Evolutionary conservation across 306 rosid genomes (phyloP), one percentile per base, ranked within the genome.

Genomic region (Glycine soja): DNA sequence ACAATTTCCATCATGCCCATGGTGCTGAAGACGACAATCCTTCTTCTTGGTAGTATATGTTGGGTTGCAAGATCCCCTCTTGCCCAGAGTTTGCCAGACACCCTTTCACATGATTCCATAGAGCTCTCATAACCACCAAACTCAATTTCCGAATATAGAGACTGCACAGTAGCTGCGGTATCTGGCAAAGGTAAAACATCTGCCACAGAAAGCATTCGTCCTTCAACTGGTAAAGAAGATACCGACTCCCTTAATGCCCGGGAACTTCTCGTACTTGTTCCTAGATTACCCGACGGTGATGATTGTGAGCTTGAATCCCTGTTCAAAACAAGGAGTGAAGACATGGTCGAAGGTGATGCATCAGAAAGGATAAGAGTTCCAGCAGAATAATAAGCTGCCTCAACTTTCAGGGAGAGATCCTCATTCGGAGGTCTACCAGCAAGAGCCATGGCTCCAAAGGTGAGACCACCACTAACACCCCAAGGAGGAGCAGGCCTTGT

Each of bases 1-100:
- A 91, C 98, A 81, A 95, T 84, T 83, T 95, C 99, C 98, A 91
- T 93, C 97, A 95, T 95, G 74, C 98, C 98, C 94, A 91, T 88
- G 40, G 99, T 95, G 90, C 99, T 91, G 80, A 95, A 95, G 76
- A 95, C 87, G 78, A 90, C 86, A 77, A 95, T 86, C 81, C 97
- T 89, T 86, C 99, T 93, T 85, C 98, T 91, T 66, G 99, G 98
- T 81, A 95, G 86, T 83, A 95, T 93, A 83, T 91, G 97, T 81
- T 95, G 99, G 83, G 93, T 93, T 82, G 97, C 88, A 71, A 95
- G 97, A 80, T 95, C 99, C 52, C 99, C 96, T 88, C 98, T 89
- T 32, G 98, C 96, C 98, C 98, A 95, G 34, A 95, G 97, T 82
- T 91, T 95, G 69, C 88, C 94, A 71, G 92, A 87, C 46, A 84